phyloP scores from a whole-genome alignment of 2,329 filamentous ascomycete genomes.

The Fusarium miscanthi region DNA sequence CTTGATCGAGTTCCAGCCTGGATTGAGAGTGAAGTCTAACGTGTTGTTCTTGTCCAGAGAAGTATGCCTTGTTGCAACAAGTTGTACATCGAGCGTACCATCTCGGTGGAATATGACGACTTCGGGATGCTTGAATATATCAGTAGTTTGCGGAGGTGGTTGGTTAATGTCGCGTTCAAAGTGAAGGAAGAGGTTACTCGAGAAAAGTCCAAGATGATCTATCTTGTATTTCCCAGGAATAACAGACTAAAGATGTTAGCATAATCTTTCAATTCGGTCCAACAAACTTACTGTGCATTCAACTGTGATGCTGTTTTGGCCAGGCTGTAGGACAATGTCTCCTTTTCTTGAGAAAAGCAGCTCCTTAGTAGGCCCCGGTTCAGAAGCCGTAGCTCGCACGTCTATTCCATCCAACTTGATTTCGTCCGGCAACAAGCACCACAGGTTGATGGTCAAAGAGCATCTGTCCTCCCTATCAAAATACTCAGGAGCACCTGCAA shows the following conservation, averaged over 20 bases:
- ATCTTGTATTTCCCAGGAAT: slow-evolving; percentile 80
- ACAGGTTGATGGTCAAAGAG: slow-evolving; percentile 72
- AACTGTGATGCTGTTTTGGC: slow-evolving; percentile 56
- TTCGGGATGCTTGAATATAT: slow-evolving; percentile 68
- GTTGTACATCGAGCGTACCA: slow-evolving; percentile 74
- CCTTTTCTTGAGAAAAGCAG: slow-evolving; percentile 50
- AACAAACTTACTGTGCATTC: slow-evolving; percentile 50
- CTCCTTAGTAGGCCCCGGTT: slow-evolving; percentile 70
- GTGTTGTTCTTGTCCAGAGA: slow-evolving; percentile 83
- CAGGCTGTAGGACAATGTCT: slow-evolving; percentile 56
- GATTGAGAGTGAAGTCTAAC: slow-evolving; percentile 77
- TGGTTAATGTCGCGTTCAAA: slow-evolving; percentile 70
- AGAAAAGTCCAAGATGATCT: slow-evolving; percentile 74
- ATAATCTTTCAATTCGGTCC: rapidly evolving
- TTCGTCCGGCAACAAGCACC: slow-evolving; percentile 77
- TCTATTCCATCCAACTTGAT: slow-evolving; percentile 73
- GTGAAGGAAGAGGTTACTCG: slow-evolving; percentile 72
- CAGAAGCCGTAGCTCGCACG: slow-evolving; percentile 69
- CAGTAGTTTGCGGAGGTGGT: slow-evolving; percentile 57
- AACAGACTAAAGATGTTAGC: slow-evolving; percentile 62
- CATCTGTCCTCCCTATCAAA: slow-evolving; percentile 80
- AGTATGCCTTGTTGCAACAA: slow-evolving; percentile 75
- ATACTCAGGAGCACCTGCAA: slow-evolving; percentile 77
- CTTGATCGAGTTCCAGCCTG: slow-evolving; percentile 78
- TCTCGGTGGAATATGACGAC: slow-evolving; percentile 79